A percentile compares a stretch with the other conserved stretches of the same genome.
These are phyloP conservation scores for Fragaria ananassa DNA, from an alignment of 306 rosid genomes.

Conservation along the genomic window DNA sequence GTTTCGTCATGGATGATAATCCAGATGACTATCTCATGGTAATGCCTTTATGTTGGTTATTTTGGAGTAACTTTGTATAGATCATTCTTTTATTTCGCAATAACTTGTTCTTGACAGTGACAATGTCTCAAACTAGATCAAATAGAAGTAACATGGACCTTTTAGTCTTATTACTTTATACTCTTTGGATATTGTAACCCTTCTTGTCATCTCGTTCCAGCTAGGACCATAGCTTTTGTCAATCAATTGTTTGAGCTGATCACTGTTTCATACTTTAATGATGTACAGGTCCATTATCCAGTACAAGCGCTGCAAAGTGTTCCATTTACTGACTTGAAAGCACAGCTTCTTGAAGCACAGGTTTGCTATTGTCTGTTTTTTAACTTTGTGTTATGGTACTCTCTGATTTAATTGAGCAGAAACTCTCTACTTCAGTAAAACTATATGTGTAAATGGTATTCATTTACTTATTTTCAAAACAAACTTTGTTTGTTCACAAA, in stretches of 20 bases:
- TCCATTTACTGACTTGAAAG: conserved; percentile 61
- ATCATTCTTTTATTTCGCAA: neutral
- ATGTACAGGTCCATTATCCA: conserved; percentile 77
- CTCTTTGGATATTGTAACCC: neutral
- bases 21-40: conserved; percentile 98
- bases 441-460: neutral
- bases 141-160: neutral
- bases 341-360: conserved; percentile 90
- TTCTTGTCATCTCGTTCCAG: conserved; percentile 3
- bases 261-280: conserved; percentile 15
- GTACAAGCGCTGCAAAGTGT: conserved; percentile 60
- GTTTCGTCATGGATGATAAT: conserved; percentile 73
- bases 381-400: conserved; percentile 4
- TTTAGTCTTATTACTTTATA: neutral
- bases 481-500: conserved; percentile 1
- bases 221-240: neutral
- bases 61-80: conserved; percentile 7
- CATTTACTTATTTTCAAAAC: neutral
- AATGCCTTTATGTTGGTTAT: conserved; percentile 28
- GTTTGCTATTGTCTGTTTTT: conserved; percentile 34
- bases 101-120: neutral
- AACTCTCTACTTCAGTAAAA: neutral
- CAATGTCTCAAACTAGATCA: conserved; percentile 12
- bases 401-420: neutral
- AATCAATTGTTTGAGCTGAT: neutral